These are phyloP conservation scores for Diaporthe nobilis DNA, from an alignment of 2,329 filamentous ascomycete genomes.

Conservation along the genomic window DNA sequence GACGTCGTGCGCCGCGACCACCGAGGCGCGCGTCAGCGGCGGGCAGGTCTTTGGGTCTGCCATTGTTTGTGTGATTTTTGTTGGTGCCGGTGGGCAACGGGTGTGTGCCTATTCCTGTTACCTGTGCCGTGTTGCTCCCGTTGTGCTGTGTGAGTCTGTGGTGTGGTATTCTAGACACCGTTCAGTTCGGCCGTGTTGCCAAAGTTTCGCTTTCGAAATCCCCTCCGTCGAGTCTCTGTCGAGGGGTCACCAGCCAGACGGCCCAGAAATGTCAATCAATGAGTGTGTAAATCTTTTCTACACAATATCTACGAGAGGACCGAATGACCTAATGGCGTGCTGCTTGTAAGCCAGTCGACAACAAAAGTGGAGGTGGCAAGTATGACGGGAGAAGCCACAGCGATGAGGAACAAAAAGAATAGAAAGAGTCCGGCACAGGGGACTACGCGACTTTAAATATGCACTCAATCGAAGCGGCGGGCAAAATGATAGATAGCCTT, in stretches of 20 bases:
- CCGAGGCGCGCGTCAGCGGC: conserved; percentile 80
- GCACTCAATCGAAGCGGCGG: neutral
- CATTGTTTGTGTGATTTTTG: conserved; percentile 54
- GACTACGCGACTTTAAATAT: neutral
- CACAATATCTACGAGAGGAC: neutral
- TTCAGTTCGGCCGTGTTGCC: neutral
- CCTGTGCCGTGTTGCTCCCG: neutral
- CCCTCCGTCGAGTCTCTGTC: no score
- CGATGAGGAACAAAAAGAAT: neutral
- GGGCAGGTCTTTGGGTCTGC: conserved; percentile 67
- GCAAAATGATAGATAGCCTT: neutral
- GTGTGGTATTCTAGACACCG: neutral
- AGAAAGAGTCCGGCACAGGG: neutral
- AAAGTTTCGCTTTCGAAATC: neutral
- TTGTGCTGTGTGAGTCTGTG: neutral
- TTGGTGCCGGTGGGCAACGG: neutral
- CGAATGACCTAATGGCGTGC: no score
- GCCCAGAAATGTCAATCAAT: neutral
- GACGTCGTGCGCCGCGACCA: conserved; percentile 78
- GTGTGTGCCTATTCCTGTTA: no score
- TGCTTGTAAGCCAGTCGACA: conserved; percentile 2
- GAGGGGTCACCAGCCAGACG: no score
- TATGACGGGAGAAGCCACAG: neutral
- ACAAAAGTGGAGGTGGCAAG: conserved; percentile 24
- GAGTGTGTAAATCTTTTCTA: neutral